Conservation (phyloP, 371 early-diverging fungal genomes). For the Zancudomyces culisetae region DNA sequence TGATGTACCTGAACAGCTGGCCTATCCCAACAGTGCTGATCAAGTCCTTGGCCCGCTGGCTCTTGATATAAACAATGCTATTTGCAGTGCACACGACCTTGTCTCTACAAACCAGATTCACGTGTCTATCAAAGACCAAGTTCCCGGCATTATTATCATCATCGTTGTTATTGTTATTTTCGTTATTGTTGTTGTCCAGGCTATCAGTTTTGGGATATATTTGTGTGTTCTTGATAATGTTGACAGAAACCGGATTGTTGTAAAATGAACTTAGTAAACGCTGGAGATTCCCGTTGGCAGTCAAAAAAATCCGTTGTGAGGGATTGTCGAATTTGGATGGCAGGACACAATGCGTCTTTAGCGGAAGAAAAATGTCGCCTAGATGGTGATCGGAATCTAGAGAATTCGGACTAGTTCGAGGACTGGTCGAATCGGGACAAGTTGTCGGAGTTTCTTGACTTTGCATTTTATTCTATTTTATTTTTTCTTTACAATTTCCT, state of each 20-base stretch:
- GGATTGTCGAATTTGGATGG: slow-evolving; percentile 31
- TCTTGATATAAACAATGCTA: slow-evolving; percentile 29
- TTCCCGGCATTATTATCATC: not conserved
- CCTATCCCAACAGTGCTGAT: slow-evolving; percentile 34
- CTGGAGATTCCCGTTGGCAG: slow-evolving; percentile 41
- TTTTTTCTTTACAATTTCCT: too few relatives aligned
- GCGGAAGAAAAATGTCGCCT: slow-evolving; percentile 4
- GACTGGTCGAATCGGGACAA: too few relatives aligned
- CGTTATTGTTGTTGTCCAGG: too few relatives aligned
- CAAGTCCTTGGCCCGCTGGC: slow-evolving; percentile 25
- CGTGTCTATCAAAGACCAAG: slow-evolving; percentile 17
- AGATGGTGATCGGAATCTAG: too few relatives aligned
- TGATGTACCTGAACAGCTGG: slow-evolving; percentile 37
- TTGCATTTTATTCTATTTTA: too few relatives aligned
- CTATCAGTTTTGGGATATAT: too few relatives aligned
- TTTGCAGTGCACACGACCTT: slow-evolving; percentile 32
- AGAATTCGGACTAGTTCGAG: too few relatives aligned
- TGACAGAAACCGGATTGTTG: slow-evolving; percentile 22
- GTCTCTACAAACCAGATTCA: slow-evolving; percentile 31
- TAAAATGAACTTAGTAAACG: slow-evolving; percentile 32
- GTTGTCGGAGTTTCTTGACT: too few relatives aligned
- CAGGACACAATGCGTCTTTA: slow-evolving; percentile 29
- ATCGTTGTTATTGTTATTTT: too few relatives aligned
- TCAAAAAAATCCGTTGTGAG: slow-evolving; percentile 34
- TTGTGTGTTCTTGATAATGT: slow-evolving; percentile 13